Base-by-base conservation (phyloP, 2,329 filamentous ascomycete genomes). In the Berkeleyomyces rouxiae region DNA sequence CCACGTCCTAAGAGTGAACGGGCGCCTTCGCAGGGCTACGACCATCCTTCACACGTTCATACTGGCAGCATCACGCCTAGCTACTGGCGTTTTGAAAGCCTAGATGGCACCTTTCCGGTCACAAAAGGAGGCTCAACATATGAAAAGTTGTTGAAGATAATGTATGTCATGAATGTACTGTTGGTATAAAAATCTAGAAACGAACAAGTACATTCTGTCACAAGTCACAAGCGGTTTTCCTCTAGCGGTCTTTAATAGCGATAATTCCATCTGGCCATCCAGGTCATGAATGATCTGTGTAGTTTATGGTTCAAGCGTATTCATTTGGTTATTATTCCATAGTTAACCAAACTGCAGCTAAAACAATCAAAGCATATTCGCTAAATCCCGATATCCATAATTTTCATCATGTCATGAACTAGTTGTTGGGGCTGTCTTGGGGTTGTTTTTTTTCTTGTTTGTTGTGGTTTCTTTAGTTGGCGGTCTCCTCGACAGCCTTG, bases 401-500 rank as follows among this genome's bases (percentile, higher is more conserved):
- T 36, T 7, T 59, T n/a, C 69, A 63, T 66, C 53, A 33, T 44
- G 64, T 11, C 67, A 37, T n/a, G 9, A 46, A n/a, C 13, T 16
- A 13, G 31, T 46, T 43, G 31, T 46, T 13, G 23, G 37, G 2
- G 10, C 13, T 13, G 31, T 33, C 42, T 36, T 37, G 3, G 36
- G 42, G 43, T 43, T n/a, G 39, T 63, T 58, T 7, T 47, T 42
- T 2, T 44, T 62, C 65, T 69, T 69, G 2, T 65, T 65, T 23
- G 23, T 23, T 23, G 23, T 23, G 23, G 23, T 23, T 23, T 23
- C 23, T 23, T 49, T 58, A 46, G 43, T 58, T 58, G 65, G 65
- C 37, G 10, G 61, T 66, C 59, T 68, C 68, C 1, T 67, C 64
- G 4, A 88, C 82, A 1, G 89, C 89, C 74, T 81, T 83, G 73